Evolutionary conservation across 495 filamentous ascomycete species (phyloP), one percentile per base, ranked within the genome.

Genomic region (Astrothelium macrocarpum): DNA sequence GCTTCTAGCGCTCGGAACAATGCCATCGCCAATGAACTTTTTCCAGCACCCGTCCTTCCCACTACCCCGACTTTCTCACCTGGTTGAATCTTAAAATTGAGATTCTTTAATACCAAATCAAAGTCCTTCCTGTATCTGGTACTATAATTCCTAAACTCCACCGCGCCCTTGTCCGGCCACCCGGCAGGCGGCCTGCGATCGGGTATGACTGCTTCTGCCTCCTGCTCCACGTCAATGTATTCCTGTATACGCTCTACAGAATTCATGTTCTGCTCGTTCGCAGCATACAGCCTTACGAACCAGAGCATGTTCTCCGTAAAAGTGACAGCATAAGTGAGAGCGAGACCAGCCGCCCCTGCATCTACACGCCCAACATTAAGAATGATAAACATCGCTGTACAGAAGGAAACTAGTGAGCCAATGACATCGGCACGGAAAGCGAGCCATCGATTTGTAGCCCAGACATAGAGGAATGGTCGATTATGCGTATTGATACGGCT

Each of bases 261-360:
- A 76, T 99, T 99, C 95, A 99, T 97, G 75, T 95, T 97, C 76
- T 97, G 95, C 73, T 99, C 95, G 68, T 97, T 95, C 70, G 89
- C 81, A 0, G 93, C 87, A 70, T 97, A 99, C n/a, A 97, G 80
- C 25, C 95, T 84, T 29, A 97, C 91, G 62, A 97, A 86, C 95
- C 95, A 99, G 20, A 99, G 80, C 20, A 99, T 86, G 64, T 97
- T 97, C 72, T 97, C 95, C 0, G 91, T 95, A 69, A 99, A 99
- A 0, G 90, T 94, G 59, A 99, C 90, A 5, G 95, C 95, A 69
- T 99, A 99, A n/a, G 91, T 96, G 67, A 99, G 76, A 20, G 95
- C 96, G 63, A 99, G 80, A 78, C 95, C 95, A 36, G 94, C 95
- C 46, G 93, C 90, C 65, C 95, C 95, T 34, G 95, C 86, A 78